phyloP scores from a whole-genome alignment of 2,329 filamentous ascomycete genomes.

The Arthrobotrys conoides region DNA sequence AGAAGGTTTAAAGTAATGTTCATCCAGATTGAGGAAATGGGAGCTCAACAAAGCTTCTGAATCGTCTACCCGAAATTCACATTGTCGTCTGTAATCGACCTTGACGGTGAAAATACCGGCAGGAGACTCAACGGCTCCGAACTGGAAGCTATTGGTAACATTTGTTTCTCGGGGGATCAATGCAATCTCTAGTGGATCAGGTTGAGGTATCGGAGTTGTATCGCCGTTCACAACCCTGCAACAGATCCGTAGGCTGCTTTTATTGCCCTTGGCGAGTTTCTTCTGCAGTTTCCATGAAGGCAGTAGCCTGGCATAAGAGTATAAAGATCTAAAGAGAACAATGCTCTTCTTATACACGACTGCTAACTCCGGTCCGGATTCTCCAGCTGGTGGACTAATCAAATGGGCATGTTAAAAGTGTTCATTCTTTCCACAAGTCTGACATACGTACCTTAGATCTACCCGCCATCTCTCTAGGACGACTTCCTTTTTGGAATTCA shows the following conservation, averaged over 20 bases:
- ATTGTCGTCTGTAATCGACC: conserved; percentile 88
- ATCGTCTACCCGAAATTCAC: conserved; percentile 91
- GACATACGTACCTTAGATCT: conserved; percentile 76
- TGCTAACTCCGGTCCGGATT: conserved; percentile 74
- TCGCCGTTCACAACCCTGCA: conserved; percentile 82
- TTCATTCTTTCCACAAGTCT: neutral
- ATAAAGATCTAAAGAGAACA: conserved; percentile 91
- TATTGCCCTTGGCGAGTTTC: conserved; percentile 78
- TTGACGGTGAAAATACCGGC: conserved; percentile 85
- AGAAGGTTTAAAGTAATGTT: conserved; percentile 87
- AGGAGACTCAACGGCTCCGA: conserved; percentile 87
- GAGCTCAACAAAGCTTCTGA: conserved; percentile 92
- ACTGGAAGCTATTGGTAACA: conserved; percentile 81
- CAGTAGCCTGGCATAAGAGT: conserved; percentile 83
- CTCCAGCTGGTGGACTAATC: conserved; percentile 44
- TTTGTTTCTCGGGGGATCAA: conserved; percentile 76
- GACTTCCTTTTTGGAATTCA: conserved; percentile 76
- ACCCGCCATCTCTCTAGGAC: conserved; percentile 92
- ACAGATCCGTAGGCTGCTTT: conserved; percentile 78
- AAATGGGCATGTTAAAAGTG: conserved; percentile 8
- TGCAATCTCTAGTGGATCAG: conserved; percentile 80
- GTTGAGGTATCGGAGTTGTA: conserved; percentile 70
- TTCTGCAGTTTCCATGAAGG: conserved; percentile 89
- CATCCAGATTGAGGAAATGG: conserved; percentile 90
- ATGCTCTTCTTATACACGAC: conserved; percentile 98